Evolutionary conservation across 2,329 filamentous ascomycete genomes (phyloP).

Genomic region (Neonectria faginata): DNA sequence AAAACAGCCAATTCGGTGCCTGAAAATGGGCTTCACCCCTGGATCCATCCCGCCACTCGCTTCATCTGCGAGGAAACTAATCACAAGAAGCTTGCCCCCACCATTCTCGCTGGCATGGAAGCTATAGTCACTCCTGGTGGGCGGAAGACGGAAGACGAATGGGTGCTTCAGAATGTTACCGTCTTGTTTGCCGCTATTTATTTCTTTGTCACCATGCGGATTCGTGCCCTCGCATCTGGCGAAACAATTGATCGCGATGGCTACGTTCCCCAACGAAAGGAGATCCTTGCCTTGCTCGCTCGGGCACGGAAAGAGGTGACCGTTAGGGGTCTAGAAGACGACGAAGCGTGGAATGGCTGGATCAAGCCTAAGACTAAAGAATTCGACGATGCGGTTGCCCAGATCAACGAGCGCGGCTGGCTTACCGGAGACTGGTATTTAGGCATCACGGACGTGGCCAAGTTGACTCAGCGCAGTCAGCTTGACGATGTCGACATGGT

Average conservation of each 20-base stretch:
- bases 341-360: slow-evolving; percentile 67
- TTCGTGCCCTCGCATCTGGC: slow-evolving; percentile 56
- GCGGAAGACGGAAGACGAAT: slow-evolving; percentile 59
- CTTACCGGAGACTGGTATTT: slow-evolving; percentile 73
- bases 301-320: slow-evolving; percentile 56
- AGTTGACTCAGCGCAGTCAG: slow-evolving; percentile 47
- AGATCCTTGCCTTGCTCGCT: slow-evolving; percentile 57
- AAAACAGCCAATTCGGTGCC: slow-evolving; percentile 41
- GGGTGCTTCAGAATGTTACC: slow-evolving; percentile 62
- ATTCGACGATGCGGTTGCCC: slow-evolving; percentile 71
- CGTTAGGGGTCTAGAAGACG: slow-evolving; percentile 55
- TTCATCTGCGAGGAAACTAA: slow-evolving; percentile 71
- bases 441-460: slow-evolving; percentile 67
- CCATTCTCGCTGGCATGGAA: slow-evolving; percentile 80
- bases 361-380: slow-evolving; percentile 61
- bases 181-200: slow-evolving; percentile 70
- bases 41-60: slow-evolving; percentile 77
- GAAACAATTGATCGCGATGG: slow-evolving; percentile 55
- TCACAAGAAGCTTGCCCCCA: slow-evolving; percentile 73
- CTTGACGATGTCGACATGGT: slow-evolving; percentile 51
- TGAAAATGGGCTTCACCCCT: slow-evolving; percentile 64
- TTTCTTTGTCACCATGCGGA: slow-evolving; percentile 67
- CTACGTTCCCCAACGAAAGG: slow-evolving; percentile 60
- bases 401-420: slow-evolving; percentile 69
- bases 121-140: slow-evolving; percentile 60